phyloP scores from a whole-genome alignment of 495 filamentous ascomycete genomes.

The Aspergillus mulundensis region DNA sequence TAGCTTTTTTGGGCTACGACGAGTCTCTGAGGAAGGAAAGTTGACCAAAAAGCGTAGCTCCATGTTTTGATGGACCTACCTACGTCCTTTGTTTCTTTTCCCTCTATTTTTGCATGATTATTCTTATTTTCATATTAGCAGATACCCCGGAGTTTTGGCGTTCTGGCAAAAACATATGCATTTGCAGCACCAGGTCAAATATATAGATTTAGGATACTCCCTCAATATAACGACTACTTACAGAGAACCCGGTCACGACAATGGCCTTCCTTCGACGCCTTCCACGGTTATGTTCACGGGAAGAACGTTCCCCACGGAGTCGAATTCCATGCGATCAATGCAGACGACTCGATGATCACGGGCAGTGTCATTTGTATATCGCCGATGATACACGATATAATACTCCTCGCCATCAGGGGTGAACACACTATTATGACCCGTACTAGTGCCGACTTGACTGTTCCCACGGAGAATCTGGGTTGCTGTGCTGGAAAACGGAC shows the following conservation, averaged over 20 bases:
- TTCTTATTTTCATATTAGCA: background rate
- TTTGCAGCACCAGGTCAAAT: background rate
- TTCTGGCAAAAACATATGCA: constrained; percentile 4
- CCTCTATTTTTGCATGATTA: background rate
- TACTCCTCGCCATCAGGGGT: constrained; percentile 41
- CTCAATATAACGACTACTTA: background rate
- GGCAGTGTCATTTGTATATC: constrained; percentile 35
- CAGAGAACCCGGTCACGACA: background rate
- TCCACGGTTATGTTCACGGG: constrained; percentile 39
- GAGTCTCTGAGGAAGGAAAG: constrained; percentile 32
- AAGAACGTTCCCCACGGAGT: constrained; percentile 36
- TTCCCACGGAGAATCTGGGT: constrained; percentile 40
- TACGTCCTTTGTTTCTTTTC: background rate
- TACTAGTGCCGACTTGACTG: constrained; percentile 33
- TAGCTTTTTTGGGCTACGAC: constrained; percentile 47
- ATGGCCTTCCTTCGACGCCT: constrained; percentile 20
- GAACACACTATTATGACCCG: constrained; percentile 42
- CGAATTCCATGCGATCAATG: constrained; percentile 47
- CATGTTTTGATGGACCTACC: constrained; percentile 40
- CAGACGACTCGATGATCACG: constrained; percentile 42
- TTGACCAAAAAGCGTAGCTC: constrained; percentile 51
- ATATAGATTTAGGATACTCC: constrained; percentile 2
- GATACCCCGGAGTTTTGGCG: constrained; percentile 14
- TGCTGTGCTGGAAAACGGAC: constrained; percentile 35
- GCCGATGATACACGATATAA: constrained; percentile 49